Conservation (phyloP, 805 yeast species). For the Candida bentonensis region DNA sequence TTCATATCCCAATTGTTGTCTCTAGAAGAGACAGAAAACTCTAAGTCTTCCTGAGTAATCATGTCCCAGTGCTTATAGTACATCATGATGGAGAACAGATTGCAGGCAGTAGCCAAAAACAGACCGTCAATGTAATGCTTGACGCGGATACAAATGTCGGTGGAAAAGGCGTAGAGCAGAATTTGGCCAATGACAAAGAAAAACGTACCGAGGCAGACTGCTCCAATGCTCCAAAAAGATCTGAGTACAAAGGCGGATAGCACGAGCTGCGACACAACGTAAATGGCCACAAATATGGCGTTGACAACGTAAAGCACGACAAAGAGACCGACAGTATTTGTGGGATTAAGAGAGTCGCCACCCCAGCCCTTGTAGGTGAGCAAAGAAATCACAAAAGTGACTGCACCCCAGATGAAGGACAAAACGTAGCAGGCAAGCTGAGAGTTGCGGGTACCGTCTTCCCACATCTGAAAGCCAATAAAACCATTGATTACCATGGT, state of each 20-base stretch:
- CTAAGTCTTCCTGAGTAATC: constrained; percentile 88
- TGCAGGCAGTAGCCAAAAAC: constrained; percentile 70
- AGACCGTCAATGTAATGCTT: constrained; percentile 86
- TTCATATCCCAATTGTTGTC: constrained; percentile 29
- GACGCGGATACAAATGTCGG: constrained; percentile 49
- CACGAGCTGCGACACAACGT: constrained; percentile 52
- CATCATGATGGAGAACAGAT: constrained; percentile 82
- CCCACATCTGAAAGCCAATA: constrained; percentile 83
- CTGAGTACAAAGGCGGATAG: constrained; percentile 54
- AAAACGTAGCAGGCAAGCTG: constrained; percentile 40
- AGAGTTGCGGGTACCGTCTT: constrained; percentile 70
- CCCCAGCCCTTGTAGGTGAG: constrained; percentile 60
- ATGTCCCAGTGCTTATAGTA: constrained; percentile 93
- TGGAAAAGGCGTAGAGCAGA: constrained; percentile 54
- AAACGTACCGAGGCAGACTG: constrained; percentile 52
- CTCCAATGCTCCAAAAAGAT: constrained; percentile 83
- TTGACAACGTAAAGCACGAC: constrained; percentile 58
- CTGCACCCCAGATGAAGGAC: constrained; percentile 42
- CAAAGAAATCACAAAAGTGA: constrained; percentile 53
- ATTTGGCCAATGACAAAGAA: constrained; percentile 77
- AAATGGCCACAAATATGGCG: constrained; percentile 47
- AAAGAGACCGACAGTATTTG: constrained; percentile 55
- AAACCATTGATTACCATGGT: constrained; percentile 60
- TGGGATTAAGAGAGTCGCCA: constrained; percentile 28
- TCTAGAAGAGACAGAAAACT: constrained; percentile 58